Evolutionary conservation across 140 eudicot species (phyloP), one percentile per base, ranked within the genome.

Genomic region (Bidens hawaiensis): DNA sequence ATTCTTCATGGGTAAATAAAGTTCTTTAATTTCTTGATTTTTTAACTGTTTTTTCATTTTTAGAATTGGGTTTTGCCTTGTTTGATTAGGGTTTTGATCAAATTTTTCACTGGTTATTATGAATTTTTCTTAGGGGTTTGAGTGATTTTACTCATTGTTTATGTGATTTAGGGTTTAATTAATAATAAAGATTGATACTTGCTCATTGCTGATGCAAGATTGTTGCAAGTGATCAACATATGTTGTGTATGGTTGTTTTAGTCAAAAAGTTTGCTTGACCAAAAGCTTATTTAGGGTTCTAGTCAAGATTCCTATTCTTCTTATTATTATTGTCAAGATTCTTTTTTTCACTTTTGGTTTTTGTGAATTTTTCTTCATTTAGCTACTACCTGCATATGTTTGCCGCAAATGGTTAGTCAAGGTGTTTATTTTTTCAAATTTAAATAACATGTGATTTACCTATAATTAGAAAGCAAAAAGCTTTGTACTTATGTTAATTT

Each of bases 1-100:
- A 47, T 60, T 70, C 28, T 13, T 58, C 83, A 55, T 17, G 40
- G 88, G 85, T 82, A 78, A 69, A 64, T 4, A 60, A 17, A 31
- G 5, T 11, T 43, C 16, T 55, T 45, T 54, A 4, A 6, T 33
- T 64, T 55, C 12, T 53, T 55, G 14, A 19, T n/a, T 18, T 41
- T 42, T 69, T 6, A 12, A 42, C 25, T 40, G 17, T 60, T 51
- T 4, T 23, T 53, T 43, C 17, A 53, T 8, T 64, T 64, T 19
- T 47, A 46, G 62, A 36, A 46, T 31, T 73, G 43, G 43, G 60
- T 24, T n/a, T 72, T 64, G 65, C 9, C 58, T 30, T 55, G 34
- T 30, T 57, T 45, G 62, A 73, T 73, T 53, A 64, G 53, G 66
- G 34, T 45, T 64, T 45, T 51, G 11, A 71, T 61, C 64, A 62